Percentiles rank a stretch among this genome's conserved stretches.
These are phyloP conservation scores for Tolypocladium ophioglossoides DNA, from an alignment of 2,329 filamentous ascomycete genomes.

Conservation along the genomic window DNA sequence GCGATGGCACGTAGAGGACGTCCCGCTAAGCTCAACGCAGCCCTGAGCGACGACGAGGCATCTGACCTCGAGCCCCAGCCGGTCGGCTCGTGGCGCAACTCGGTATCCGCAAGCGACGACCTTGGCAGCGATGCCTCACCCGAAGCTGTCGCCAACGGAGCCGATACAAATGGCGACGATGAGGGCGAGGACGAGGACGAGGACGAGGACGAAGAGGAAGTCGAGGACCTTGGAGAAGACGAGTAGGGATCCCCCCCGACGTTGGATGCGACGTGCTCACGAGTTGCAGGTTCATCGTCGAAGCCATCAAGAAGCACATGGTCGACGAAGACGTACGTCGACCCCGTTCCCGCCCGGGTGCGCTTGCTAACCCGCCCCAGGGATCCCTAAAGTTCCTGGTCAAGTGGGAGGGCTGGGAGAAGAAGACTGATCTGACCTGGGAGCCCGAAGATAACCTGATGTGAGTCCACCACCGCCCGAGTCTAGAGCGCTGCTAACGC, in stretches of 20 bases:
- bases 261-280: conserved; percentile 5
- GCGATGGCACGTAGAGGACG: conserved; percentile 5
- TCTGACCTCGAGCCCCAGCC: conserved; percentile 20
- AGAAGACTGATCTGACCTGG: conserved; percentile 63
- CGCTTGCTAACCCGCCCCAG: conserved; percentile 17
- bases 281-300: conserved; percentile 56
- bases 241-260: conserved; percentile 25
- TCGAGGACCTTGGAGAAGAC: conserved; percentile 30
- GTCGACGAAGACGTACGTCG: conserved; percentile 42
- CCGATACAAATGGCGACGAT: conserved; percentile 13
- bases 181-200: conserved; percentile 21
- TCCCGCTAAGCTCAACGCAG: conserved; percentile 14
- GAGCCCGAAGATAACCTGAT: conserved; percentile 59
- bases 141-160: background rate
- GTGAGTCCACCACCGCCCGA: conserved; percentile 9
- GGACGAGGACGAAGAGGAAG: conserved; percentile 23
- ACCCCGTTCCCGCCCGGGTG: background rate
- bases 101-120: conserved; percentile 9
- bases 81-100: conserved; percentile 13
- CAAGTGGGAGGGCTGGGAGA: conserved; percentile 72
- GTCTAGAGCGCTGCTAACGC: background rate
- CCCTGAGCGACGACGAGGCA: conserved; percentile 25
- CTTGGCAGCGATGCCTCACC: conserved; percentile 5
- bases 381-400: conserved; percentile 54
- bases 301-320: conserved; percentile 59